Base-by-base conservation (phyloP, 2,329 filamentous ascomycete genomes). In the Aureobasidium mangrovei region DNA sequence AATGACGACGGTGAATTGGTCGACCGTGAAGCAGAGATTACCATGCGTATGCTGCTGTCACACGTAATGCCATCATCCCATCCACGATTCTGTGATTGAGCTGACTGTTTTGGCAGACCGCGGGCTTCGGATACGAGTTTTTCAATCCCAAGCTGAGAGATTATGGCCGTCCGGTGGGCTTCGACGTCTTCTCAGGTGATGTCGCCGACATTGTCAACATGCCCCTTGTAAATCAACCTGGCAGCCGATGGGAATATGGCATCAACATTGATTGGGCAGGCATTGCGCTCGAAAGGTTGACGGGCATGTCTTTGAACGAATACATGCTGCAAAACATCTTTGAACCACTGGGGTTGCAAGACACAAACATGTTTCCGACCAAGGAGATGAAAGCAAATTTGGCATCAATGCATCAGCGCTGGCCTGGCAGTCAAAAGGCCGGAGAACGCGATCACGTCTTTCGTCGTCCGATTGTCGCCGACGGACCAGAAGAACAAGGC, bases 211-310 rank as follows among this genome's bases (percentile, higher is more conserved):
- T 84, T 41, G 26, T 53, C 3, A 53, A 10, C 2, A 64, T 67
- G 55, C 79, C 82, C 0, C 65, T 87, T 12, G 64, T 85, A 1
- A 81, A 83, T 59, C 81, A 86, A 59, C 83, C 84, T 0, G 83
- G 83, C 0, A 74, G 77, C 27, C 70, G 70, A 3, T 86, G 80
- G 78, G 74, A 80, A 55, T 7, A 39, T 43, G 53, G 83, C 77
- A 69, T 71, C 53, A 72, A 69, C 58, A 70, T 76, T 49, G 75
- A 78, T 63, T 77, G 73, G 73, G 74, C 74, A 1, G 75, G 75
- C 38, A 69, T 76, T 29, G 63, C 73, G 9, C 65, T 77, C 33
- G 73, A 77, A 58, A 70, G 72, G 36, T 65, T 70, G 43, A 71
- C 73, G 1, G 70, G 71, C 12, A 60, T 69, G 32, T 63, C 61